Base-by-base conservation (phyloP, 208 protist species). In the Vickermania ingenoplastis region DNA sequence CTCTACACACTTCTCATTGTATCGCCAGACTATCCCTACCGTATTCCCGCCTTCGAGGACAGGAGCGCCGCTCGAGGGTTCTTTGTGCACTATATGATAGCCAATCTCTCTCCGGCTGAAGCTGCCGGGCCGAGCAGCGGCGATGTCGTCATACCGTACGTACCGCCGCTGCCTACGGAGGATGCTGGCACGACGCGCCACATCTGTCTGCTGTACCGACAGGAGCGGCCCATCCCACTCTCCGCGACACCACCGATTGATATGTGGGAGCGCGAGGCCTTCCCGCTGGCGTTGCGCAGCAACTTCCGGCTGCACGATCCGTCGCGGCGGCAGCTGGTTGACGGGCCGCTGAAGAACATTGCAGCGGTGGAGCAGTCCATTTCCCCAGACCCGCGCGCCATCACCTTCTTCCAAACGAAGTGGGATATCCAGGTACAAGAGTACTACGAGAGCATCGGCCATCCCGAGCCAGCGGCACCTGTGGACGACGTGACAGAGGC, bases 371-470 rank as follows among this genome's bases (percentile, higher is more conserved):
- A 95, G 63, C 54, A 31, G 0, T 56, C 70, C 23, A 59, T 95
- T 21, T 55, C 69, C 1, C 53, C 72, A 2, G 77, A 83, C 26
- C 81, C 89, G 4, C 67, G 70, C 56, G 83, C 83, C 0, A 77
- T 78, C 14, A 95, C 83, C 3, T 87, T 96, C 63, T 91, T 96
- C 67, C 81, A 86, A 17, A 96, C 90, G 7, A 89, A 81, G 69
- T 96, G 90, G 87, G 90, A 96, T 57, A 96, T 96, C 58, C 86
- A 94, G 48, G 90, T 96, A 30, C 90, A 96, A 70, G 86, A 96
- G 71, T 96, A 79, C 65, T 96, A 96, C 65, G 82, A 90, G 57
- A 63, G 60, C 26, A 41, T 75, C n/a, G 79, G 72, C 2, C 53
- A 90, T 28, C 72, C 76, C 1, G 86, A 96, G 63, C 90, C 90